These are phyloP conservation scores for Stephanodiscus triporus DNA, from an alignment of 108 stramenopile genomes.

Conservation along the genomic window DNA sequence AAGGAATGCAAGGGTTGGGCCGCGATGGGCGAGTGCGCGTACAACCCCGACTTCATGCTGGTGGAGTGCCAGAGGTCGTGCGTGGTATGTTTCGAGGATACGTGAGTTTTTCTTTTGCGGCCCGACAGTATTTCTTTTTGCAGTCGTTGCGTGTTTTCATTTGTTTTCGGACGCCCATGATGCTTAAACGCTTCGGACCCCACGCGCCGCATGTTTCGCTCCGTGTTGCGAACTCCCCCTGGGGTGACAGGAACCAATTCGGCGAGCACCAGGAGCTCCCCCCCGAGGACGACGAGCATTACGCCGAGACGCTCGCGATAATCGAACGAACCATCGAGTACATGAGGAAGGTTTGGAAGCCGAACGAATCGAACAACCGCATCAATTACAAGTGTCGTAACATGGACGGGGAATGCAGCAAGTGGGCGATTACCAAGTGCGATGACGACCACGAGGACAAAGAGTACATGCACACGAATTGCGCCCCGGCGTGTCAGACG, in stretches of 20 bases:
- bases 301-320: conserved; percentile 7
- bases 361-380: conserved; percentile 12
- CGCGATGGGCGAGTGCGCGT: conserved; percentile 34
- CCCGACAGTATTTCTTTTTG: neutral
- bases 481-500: conserved; percentile 78
- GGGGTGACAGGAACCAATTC: conserved; percentile 38
- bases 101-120: conserved; percentile 29
- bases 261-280: conserved; percentile 28
- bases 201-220: too few relatives aligned
- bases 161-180: too few relatives aligned
- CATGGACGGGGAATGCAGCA: conserved; percentile 52
- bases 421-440: conserved; percentile 53
- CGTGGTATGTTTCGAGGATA: conserved; percentile 38
- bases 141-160: neutral
- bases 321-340: conserved; percentile 33
- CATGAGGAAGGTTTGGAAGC: conserved; percentile 35
- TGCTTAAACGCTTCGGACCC: too few relatives aligned
- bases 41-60: conserved; percentile 51
- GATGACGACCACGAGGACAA: conserved; percentile 37
- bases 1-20: conserved; percentile 28
- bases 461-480: conserved; percentile 52
- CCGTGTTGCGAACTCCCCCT: too few relatives aligned
- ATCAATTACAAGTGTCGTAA: conserved; percentile 55
- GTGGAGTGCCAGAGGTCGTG: conserved; percentile 36
- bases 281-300: conserved; percentile 4